These are phyloP conservation scores for Aquilaria agallochum DNA, from an alignment of 441 rosid species.

Conservation along the genomic window DNA sequence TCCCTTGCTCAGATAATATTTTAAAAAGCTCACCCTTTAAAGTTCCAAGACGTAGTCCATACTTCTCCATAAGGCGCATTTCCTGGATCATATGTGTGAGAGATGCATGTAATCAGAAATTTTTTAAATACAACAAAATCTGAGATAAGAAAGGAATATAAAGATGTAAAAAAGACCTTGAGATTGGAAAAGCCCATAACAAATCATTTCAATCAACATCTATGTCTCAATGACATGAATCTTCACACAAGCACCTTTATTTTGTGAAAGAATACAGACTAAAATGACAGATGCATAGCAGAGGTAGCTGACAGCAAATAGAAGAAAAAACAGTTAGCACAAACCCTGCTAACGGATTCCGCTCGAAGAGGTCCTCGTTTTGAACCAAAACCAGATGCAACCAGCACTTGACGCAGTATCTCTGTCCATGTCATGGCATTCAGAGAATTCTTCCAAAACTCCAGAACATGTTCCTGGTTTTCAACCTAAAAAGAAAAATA, in stretches of 20 bases:
- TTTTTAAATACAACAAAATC: no score
- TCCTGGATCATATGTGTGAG: conserved; percentile 43
- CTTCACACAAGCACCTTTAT: no score
- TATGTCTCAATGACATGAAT: background rate
- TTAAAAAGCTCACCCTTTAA: conserved; percentile 84
- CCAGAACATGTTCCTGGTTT: conserved; percentile 52
- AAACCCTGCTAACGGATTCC: conserved; percentile 71
- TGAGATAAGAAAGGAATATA: no score
- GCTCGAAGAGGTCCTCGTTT: conserved; percentile 43
- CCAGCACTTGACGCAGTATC: conserved; percentile 71
- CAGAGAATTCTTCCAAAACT: conserved; percentile 77
- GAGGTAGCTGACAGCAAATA: background rate
- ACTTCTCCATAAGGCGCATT: conserved; percentile 67
- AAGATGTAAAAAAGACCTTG: no score
- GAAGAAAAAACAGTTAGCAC: conserved; percentile 2
- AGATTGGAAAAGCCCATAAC: background rate
- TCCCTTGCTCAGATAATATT: conserved; percentile 62
- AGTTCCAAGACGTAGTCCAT: conserved; percentile 66
- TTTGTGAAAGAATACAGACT: background rate
- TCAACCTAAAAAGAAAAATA: conserved; percentile 50
- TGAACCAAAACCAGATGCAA: conserved; percentile 94
- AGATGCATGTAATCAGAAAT: background rate
- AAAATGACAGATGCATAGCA: background rate
- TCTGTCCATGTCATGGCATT: conserved; percentile 96
- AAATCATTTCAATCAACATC: conserved; percentile 1